These are phyloP conservation scores for Aspergillus jensenii DNA, from an alignment of 2,329 filamentous ascomycete genomes.

Conservation along the genomic window DNA sequence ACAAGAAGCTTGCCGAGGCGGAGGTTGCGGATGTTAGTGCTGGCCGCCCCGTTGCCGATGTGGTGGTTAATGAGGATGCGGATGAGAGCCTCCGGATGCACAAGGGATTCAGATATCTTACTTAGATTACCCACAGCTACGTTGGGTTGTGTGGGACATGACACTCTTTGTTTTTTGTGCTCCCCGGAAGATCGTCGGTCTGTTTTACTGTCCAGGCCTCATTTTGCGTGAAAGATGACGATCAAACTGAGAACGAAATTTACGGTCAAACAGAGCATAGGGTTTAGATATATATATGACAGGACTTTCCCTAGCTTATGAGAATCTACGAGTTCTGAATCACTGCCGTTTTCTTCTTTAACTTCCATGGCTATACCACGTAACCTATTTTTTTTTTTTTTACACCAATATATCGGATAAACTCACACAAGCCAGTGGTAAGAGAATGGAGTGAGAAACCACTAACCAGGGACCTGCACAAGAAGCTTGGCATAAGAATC, in stretches of 20 bases:
- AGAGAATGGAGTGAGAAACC: too few species aligned
- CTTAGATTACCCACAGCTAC: slow-evolving; percentile 11
- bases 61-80: background rate
- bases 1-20: slow-evolving; percentile 23
- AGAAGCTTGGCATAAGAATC: too few species aligned
- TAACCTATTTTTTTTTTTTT: too few species aligned
- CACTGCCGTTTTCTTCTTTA: background rate
- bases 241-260: background rate
- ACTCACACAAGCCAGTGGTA: too few species aligned
- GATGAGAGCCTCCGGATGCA: slow-evolving; percentile 27
- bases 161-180: background rate
- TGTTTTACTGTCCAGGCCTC: too few species aligned
- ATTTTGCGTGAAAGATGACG: background rate
- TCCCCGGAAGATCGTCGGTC: background rate
- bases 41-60: slow-evolving; percentile 11
- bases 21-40: background rate
- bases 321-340: background rate
- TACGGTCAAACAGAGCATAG: background rate
- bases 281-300: background rate
- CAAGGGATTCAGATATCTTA: slow-evolving; percentile 29
- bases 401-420: too few species aligned
- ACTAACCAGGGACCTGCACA: too few species aligned
- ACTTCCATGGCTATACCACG: background rate
- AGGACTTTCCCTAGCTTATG: background rate
- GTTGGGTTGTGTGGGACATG: too few species aligned